Base-by-base conservation (phyloP, 2,329 filamentous ascomycete genomes). In the Sporothrix phasma region DNA sequence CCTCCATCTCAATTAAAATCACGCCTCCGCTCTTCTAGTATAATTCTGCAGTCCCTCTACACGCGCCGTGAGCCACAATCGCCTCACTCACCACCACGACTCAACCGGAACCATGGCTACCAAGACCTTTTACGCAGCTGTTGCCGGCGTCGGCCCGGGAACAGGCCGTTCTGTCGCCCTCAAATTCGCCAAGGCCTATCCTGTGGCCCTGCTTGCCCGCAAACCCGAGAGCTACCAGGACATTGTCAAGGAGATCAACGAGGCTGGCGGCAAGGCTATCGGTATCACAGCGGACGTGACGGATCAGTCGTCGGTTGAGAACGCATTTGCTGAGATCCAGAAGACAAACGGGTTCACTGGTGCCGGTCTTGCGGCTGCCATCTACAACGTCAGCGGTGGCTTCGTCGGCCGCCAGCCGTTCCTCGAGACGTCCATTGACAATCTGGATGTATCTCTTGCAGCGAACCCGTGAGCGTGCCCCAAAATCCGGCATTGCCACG, bases 191-290 rank as follows among this genome's bases (percentile, higher is more conserved):
- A 75, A 84, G 66, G 71, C 81, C 8, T 94, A 93, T 71, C 84
- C 88, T 0, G 87, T 93, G 1, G 87, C 89, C 1, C 79, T 93
- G 1, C 81, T 93, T n/a, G 85, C 89, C 13, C 86, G 89, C 59
- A 84, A 78, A 17, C 80, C 85, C 0, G 80, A 84, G 47, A 89
- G 81, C 73, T 90, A 86, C 75, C 79, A 84, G 64, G 76, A 79
- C n/a, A 79, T 90, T 2, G 86, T 89, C 6, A 72, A 81, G 2
- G 88, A 90, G 69, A 91, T 94, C 75, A 85, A 85, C 64, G 73
- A 76, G 5, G 73, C 76, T 0, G 89, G 89, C 11, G 89, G 90
- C 2, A 80, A 82, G 56, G 90, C 89, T 1, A 76, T 91, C 13
- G 88, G 89, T 15, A 83, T 93, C 69, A 80, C 82, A 5, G 82